These are phyloP conservation scores for Albatrellus ellisii DNA, from an alignment of 768 basidiomycete genomes.

Conservation along the genomic window DNA sequence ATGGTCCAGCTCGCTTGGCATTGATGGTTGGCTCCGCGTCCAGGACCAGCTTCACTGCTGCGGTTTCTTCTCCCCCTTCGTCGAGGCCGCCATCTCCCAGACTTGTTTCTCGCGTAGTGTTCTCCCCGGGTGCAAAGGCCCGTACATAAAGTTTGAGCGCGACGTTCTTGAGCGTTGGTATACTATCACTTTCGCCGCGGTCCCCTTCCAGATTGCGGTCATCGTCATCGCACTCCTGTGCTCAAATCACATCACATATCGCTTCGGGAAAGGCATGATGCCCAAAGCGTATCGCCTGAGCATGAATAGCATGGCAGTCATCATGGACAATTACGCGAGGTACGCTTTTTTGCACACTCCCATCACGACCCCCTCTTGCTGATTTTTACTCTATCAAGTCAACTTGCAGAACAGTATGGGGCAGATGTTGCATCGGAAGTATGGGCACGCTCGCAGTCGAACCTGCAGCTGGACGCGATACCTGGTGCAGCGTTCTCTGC, in stretches of 20 bases:
- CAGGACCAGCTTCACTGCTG: slow-evolving; percentile 72
- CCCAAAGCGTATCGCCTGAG: slow-evolving; percentile 72
- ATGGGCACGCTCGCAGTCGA: slow-evolving; percentile 41
- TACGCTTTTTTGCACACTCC: slow-evolving; percentile 20
- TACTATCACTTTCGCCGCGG: slow-evolving; percentile 46
- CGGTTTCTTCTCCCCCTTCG: slow-evolving; percentile 69
- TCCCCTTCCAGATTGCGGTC: slow-evolving; percentile 51
- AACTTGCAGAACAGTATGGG: slow-evolving; percentile 66
- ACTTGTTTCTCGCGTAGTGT: slow-evolving; percentile 63
- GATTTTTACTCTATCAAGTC: slow-evolving; percentile 24
- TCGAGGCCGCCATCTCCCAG: slow-evolving; percentile 64
- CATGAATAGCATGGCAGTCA: slow-evolving; percentile 62
- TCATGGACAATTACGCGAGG: slow-evolving; percentile 80
- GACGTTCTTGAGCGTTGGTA: slow-evolving; percentile 50
- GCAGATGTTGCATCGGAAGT: slow-evolving; percentile 47
- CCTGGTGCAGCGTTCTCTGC: slow-evolving; percentile 19
- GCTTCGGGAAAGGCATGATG: slow-evolving; percentile 84
- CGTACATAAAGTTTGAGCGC: slow-evolving; percentile 46
- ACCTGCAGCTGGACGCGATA: slow-evolving; percentile 27
- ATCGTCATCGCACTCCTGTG: slow-evolving; percentile 57
- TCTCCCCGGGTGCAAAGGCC: slow-evolving; percentile 62
- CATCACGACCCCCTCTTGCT: background rate
- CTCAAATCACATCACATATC: slow-evolving; percentile 75
- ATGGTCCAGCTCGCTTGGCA: slow-evolving; percentile 54
- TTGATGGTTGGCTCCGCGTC: slow-evolving; percentile 47